Evolutionary conservation across 768 basidiomycete genomes (phyloP), one percentile per base, ranked within the genome.

Genomic region (Suillus occidentalis): DNA sequence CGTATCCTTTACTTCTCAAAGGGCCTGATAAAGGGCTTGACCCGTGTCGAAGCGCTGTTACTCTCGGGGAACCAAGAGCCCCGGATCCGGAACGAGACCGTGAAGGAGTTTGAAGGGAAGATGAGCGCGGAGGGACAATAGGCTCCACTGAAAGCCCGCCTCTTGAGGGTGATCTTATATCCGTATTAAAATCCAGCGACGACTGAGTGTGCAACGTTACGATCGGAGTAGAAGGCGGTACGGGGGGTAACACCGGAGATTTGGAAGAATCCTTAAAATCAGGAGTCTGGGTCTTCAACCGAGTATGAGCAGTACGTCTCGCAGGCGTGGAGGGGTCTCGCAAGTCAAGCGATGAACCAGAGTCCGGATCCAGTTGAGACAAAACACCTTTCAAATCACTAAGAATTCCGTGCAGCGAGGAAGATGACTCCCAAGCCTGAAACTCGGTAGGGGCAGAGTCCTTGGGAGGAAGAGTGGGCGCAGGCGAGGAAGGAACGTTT

Each of bases 361-460:
- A 79, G 42, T 82, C 78, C 56, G 87, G 83, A 67, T 89, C 90
- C 66, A 92, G 77, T 65, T 88, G 85, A 67, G 84, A 85, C 63
- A 92, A 80, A 75, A 89, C 85, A 63, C 89, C 90, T 76, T 86
- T 84, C 77, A 94, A 89, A 65, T 92, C 88, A 68, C 83, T 85
- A 58, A 93, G 78, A 67, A 93, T 84, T 47, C 87, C 89, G 71
- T 80, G 82, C 42, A 91, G 75, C 6, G 84, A 79, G 62, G 75
- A 63, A 20, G 79, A 77, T 57, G 75, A 76, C 1, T 81, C 82
- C 83, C 82, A 84, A 31, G 75, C 76, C 7, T 67, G 68, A 7
- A 72, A 68, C 13, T 73, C 69, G 22, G 72, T 75, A 31, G 68
- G 56, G 50, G 60, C 61, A 36, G 57, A 57, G 71, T 73, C 71